Evolutionary conservation across 768 basidiomycete genomes (phyloP), one percentile per base, ranked within the genome.

Genomic region (Kondoa subrosea): DNA sequence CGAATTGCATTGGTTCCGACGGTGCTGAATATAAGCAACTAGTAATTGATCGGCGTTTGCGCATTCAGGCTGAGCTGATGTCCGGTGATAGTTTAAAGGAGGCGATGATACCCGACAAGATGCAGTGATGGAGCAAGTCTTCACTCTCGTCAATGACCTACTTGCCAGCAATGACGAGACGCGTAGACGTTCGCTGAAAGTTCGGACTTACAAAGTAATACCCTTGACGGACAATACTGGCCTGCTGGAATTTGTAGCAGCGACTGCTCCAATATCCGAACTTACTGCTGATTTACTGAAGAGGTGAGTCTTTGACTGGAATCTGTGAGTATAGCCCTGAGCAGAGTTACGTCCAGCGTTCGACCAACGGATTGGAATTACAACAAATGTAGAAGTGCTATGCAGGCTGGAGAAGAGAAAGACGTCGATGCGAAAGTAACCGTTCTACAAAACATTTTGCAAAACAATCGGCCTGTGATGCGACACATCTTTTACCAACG

Each of bases 71-170:
- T n/a, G 1, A 17, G 21, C n/a, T n/a, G n/a, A n/a, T n/a, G n/a
- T n/a, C n/a, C n/a, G n/a, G n/a, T n/a, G n/a, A n/a, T 70, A 93
- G 90, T 92, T 91, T 78, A 96, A 99, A 76, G 90, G 90, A 2
- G 84, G 87, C 78, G 95, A 99, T 72, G 95, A 99, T 73, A 76
- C 95, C 59, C 85, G 95, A 56, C 95, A 99, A 77, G 95, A 99
- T 75, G 92, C 92, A 0, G 91, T 97, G 65, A 96, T 99, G 92
- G 90, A 96, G 74, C 95, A 99, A 77, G 90, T 95, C 1, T 99
- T 99, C 74, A 84, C 84, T 25, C 81, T 97, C 25, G 87, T 91
- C 67, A 96, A 97, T 71, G 77, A 82, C 8, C 82, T 96, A 1
- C 81, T 99, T 17, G 74, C 74, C 1, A 80, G 80, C 21, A 91